phyloP scores from a whole-genome alignment of 2,329 filamentous ascomycete species.

The Colletotrichum gigasporum region DNA sequence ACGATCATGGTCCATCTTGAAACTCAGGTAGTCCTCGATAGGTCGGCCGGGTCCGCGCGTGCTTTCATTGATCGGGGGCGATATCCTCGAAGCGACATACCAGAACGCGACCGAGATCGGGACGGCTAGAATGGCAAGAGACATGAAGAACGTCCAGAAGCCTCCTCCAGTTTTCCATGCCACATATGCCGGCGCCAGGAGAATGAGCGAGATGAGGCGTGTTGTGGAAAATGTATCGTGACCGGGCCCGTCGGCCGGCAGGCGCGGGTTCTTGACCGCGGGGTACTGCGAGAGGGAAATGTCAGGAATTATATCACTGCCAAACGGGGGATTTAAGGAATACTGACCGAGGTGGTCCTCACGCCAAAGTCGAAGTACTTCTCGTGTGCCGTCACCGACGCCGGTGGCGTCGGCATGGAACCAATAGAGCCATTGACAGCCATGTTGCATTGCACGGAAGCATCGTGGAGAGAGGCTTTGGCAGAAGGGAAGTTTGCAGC shows the following conservation, averaged over 20 bases:
- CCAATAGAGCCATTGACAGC: not conserved
- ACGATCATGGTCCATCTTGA: conserved; percentile 63
- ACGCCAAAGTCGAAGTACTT: not conserved
- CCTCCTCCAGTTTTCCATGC: conserved; percentile 82
- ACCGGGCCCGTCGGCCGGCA: conserved; percentile 81
- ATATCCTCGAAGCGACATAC: conserved; percentile 76
- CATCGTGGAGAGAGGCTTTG: too few species aligned
- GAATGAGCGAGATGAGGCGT: conserved; percentile 72
- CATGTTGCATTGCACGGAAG: too few species aligned
- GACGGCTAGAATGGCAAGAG: not conserved
- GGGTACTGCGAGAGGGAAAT: conserved; percentile 46
- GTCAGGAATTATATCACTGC: too few species aligned
- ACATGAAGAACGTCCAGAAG: not conserved
- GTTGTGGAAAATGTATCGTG: conserved; percentile 82
- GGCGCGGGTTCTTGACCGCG: conserved; percentile 85
- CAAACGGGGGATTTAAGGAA: not conserved
- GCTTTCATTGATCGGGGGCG: conserved; percentile 86
- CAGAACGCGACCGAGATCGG: conserved; percentile 62
- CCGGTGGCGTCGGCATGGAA: not conserved
- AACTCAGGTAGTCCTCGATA: conserved; percentile 82
- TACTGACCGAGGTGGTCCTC: not conserved
- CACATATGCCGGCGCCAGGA: conserved; percentile 75
- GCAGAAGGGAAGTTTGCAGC: too few species aligned
- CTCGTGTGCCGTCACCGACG: not conserved
- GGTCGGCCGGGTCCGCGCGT: conserved; percentile 79